Evolutionary conservation across 2,329 filamentous ascomycete species (phyloP).

Genomic region (Fusarium nisikadoi): DNA sequence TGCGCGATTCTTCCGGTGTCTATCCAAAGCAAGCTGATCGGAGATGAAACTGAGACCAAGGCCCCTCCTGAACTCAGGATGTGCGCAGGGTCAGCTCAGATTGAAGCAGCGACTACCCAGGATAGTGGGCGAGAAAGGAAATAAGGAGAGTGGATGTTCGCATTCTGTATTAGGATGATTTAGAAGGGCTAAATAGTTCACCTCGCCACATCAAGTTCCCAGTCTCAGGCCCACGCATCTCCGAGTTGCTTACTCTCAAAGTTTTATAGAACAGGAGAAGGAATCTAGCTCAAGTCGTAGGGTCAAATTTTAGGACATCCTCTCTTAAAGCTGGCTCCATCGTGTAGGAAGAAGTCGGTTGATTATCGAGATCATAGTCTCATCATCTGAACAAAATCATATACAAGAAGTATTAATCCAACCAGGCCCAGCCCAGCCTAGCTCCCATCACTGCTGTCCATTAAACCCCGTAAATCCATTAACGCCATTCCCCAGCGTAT

Average conservation of each 20-base stretch:
- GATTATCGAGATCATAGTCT: neutral
- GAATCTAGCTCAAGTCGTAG: neutral
- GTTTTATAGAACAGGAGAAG: neutral
- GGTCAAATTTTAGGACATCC: neutral
- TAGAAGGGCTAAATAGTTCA: neutral
- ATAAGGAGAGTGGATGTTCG: too few relatives aligned
- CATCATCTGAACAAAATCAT: neutral
- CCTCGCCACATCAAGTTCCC: neutral
- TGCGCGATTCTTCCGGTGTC: too few relatives aligned
- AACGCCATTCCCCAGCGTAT: conserved; percentile 30
- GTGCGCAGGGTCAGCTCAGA: too few relatives aligned
- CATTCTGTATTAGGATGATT: too few relatives aligned
- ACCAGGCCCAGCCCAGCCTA: conserved; percentile 23
- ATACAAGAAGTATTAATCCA: conserved; percentile 34
- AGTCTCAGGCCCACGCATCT: neutral
- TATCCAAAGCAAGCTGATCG: too few relatives aligned
- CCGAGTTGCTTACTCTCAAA: neutral
- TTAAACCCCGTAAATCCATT: conserved; percentile 43
- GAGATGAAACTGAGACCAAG: too few relatives aligned
- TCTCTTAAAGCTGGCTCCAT: neutral
- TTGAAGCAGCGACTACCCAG: too few relatives aligned
- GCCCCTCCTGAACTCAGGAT: too few relatives aligned
- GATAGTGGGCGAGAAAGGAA: too few relatives aligned
- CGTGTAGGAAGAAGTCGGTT: neutral
- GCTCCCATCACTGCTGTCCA: conserved; percentile 26